Evolutionary conservation across 352 stramenopile genomes (phyloP), one percentile per base, ranked within the genome.

Genomic region (Phytophthora parvispora): DNA sequence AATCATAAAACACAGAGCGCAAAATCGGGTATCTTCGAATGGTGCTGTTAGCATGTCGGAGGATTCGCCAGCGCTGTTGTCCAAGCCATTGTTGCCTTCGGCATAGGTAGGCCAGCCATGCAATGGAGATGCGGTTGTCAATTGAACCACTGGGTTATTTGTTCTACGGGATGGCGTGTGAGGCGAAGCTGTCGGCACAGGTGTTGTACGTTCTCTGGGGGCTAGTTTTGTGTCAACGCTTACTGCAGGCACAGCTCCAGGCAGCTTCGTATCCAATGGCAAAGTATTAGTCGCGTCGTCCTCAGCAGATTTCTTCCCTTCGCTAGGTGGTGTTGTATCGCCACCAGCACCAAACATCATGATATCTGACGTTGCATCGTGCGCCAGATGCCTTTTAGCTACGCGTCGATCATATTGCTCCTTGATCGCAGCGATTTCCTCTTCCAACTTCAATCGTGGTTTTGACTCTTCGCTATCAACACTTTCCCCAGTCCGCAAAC

Each of bases 1-100:
- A 45, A 92, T 80, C 58, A 92, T 86, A 25, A 92, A 94, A 64
- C 92, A 98, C 49, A 98, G 63, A 13, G 73, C 73, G 34, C 92
- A 98, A 53, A 86, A 89, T 1, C 91, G 89, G 13, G 71, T 81
- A 67, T 97, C 91, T 28, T 86, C 63, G 47, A 89, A 82, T 22
- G 28, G 27, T 38, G 56, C 38, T 24, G 16, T 18, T 47, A 22
- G 18, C 15, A 18, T 57, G 47, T 20, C 24, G 40, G 31, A 18
- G 34, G 31, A 53, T n/a, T 56, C 32, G 18, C n/a, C n/a, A n/a
- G n/a, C n/a, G n/a, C 52, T 54, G 43, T 1, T 27, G 24, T 55
- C 69, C 13, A 31, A 25, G 18, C 51, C 51, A 20, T 16, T 36
- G 3, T 47, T 50, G 27, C 36, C 38, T 25, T 45, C 29, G 28